phyloP scores from a whole-genome alignment of 2,329 filamentous ascomycete genomes.

The Setomelanomma holmii region DNA sequence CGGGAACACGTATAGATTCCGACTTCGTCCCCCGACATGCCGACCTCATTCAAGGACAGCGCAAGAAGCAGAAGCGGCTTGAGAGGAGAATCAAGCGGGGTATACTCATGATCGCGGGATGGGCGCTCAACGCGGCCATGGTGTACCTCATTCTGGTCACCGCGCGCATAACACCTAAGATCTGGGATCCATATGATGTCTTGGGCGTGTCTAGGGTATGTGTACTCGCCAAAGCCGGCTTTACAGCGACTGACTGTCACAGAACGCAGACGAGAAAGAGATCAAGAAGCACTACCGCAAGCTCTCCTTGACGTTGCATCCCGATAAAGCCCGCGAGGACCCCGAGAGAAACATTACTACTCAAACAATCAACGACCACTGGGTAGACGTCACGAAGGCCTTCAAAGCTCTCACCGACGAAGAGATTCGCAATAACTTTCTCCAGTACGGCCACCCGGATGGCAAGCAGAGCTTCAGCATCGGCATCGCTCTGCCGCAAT shows the following conservation, averaged over 20 bases:
- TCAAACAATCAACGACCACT: slow-evolving; percentile 83
- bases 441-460: slow-evolving; percentile 94
- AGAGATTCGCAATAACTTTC: slow-evolving; percentile 94
- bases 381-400: slow-evolving; percentile 95
- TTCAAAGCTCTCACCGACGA: slow-evolving; percentile 98
- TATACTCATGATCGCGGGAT: slow-evolving; percentile 76
- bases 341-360: slow-evolving; percentile 85
- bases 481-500: slow-evolving; percentile 91
- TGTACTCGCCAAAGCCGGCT: slow-evolving; percentile 5
- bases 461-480: slow-evolving; percentile 99
- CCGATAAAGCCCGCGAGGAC: slow-evolving; percentile 89
- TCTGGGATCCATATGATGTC: slow-evolving; percentile 98
- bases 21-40: slow-evolving; percentile 83
- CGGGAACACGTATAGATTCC: slow-evolving; percentile 81
- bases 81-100: slow-evolving; percentile 88
- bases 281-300: slow-evolving; percentile 92
- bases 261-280: slow-evolving; percentile 84
- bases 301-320: slow-evolving; percentile 85
- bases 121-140: slow-evolving; percentile 87
- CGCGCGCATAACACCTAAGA: slow-evolving; percentile 72
- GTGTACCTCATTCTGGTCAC: slow-evolving; percentile 87
- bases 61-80: slow-evolving; percentile 85
- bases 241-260: slow-evolving; percentile 25
- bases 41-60: slow-evolving; percentile 81
- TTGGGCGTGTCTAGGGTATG: slow-evolving; percentile 81